Percentiles rank a stretch among this genome's conserved stretches.
phyloP scores from a whole-genome alignment of 2,329 filamentous ascomycete genomes.

The Fusarium miscanthi region DNA sequence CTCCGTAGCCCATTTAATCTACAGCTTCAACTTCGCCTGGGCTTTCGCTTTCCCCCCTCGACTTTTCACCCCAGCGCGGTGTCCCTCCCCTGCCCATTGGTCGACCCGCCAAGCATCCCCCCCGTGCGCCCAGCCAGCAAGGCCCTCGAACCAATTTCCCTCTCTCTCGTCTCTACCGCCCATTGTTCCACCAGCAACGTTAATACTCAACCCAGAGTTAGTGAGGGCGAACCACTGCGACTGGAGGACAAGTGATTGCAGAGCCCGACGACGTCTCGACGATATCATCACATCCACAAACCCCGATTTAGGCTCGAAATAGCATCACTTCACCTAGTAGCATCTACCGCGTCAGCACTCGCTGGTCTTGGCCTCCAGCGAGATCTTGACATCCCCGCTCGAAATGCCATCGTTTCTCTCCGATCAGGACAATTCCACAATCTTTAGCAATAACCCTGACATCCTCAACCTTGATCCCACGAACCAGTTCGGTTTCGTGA shows the following conservation, averaged over 20 bases:
- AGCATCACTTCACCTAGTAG: constrained; percentile 42
- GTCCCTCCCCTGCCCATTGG: constrained; percentile 39
- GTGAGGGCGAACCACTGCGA: constrained; percentile 7
- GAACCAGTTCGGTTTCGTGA: constrained; percentile 51
- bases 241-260: constrained; percentile 11
- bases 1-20: constrained; percentile 14
- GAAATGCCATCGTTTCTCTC: constrained; percentile 67
- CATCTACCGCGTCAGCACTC: constrained; percentile 42
- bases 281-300: constrained; percentile 13
- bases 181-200: constrained; percentile 36
- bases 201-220: constrained; percentile 32
- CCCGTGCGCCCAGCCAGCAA: constrained; percentile 45
- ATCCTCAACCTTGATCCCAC: constrained; percentile 58
- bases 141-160: constrained; percentile 45
- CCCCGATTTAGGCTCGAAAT: constrained; percentile 31
- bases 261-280: constrained; percentile 24
- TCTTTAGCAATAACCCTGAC: constrained; percentile 56
- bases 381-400: constrained; percentile 45
- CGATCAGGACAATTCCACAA: constrained; percentile 57
- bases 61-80: constrained; percentile 34
- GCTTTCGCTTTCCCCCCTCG: constrained; percentile 12
- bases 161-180: constrained; percentile 35
- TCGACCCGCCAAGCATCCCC: constrained; percentile 43
- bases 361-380: constrained; percentile 40
- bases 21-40: not conserved